A percentile compares a stretch with the other conserved stretches of the same genome.
Evolutionary conservation across 169 alveolate genomes (phyloP).

Genomic region (Plasmodium adleri): DNA sequence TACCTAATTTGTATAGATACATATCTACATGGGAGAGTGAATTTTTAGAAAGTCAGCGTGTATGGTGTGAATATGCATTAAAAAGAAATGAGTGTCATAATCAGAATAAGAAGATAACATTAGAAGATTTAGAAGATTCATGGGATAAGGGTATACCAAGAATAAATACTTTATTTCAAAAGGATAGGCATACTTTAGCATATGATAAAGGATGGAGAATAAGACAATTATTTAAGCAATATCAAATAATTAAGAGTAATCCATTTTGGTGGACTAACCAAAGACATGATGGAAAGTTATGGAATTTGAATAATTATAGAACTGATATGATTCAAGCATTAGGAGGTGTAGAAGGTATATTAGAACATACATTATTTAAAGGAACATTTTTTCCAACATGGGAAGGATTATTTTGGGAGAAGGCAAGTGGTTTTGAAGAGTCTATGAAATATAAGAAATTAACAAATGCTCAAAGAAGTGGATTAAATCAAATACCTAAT

Average conservation of each 20-base stretch:
- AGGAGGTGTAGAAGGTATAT: conserved; percentile 99
- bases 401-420: conserved; percentile 99
- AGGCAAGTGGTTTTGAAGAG: conserved; percentile 99
- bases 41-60: conserved; percentile 99
- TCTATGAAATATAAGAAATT: conserved; percentile 99
- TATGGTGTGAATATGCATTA: conserved; percentile 99
- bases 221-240: conserved; percentile 98
- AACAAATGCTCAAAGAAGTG: conserved; percentile 99
- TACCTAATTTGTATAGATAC: conserved; percentile 98
- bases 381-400: conserved; percentile 99
- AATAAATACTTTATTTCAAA: conserved; percentile 99
- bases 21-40: conserved; percentile 99
- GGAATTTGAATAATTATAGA: conserved; percentile 99
- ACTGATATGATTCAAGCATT: conserved; percentile 99
- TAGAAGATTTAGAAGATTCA: conserved; percentile 99
- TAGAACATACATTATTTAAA: conserved; percentile 99
- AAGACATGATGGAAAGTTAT: conserved; percentile 99
- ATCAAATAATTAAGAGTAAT: conserved; percentile 95
- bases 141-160: conserved; percentile 99
- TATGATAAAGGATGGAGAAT: conserved; percentile 99
- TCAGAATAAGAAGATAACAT: conserved; percentile 98
- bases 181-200: conserved; percentile 99
- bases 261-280: conserved; percentile 99
- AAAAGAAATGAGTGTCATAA: conserved; percentile 99
- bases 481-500: conserved; percentile 99